Base-by-base conservation (phyloP, 179 eudicot species). In the Nepenthes alata region DNA sequence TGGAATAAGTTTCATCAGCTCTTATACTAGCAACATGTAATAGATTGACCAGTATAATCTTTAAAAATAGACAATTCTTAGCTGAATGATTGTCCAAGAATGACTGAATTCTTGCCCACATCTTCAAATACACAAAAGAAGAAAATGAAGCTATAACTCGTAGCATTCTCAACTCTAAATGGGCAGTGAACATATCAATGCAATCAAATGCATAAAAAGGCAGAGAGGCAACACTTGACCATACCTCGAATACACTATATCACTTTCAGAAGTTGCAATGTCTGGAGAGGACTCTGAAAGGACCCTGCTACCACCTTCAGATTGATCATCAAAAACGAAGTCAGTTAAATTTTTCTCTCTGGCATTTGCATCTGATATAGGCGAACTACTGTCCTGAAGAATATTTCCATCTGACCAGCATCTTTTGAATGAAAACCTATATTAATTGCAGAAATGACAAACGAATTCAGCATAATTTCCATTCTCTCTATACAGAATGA, bases 331-430 rank as follows among this genome's bases (percentile, higher is more conserved):
- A 15, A 74, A 74, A 16, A 49, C 75, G 39, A 78, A 70, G 35
- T 66, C 72, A 55, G 79, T 52, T 57, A 76, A 70, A 12, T 72
- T 86, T 47, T 67, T 59, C 59, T 65, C 75, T 47, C 53, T 75
- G 36, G 59, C 64, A 69, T 69, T 67, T 15, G 81, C 35, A 38
- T 73, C 60, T 58, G 84, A 67, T 38, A 62, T 59, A 54, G 89
- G 78, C 7, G 78, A 65, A 62, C 65, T 66, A 69, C 77, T 80
- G 71, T 79, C 83, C 65, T 61, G 85, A 49, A 85, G 85, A 71
- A 90, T 87, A 72, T 68, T 78, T 61, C 97, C 91, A 70, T 87
- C 97, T 53, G 97, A 89, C 61, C 79, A 80, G 65, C 87, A 85
- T 72, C 95, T 78, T 74, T 79, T 75, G 72, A 82, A 75, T 45